Percentiles rank a stretch among this genome's conserved stretches.
phyloP scores from a whole-genome alignment of 148 eudicot genomes.

The Dianthus caryophyllus region DNA sequence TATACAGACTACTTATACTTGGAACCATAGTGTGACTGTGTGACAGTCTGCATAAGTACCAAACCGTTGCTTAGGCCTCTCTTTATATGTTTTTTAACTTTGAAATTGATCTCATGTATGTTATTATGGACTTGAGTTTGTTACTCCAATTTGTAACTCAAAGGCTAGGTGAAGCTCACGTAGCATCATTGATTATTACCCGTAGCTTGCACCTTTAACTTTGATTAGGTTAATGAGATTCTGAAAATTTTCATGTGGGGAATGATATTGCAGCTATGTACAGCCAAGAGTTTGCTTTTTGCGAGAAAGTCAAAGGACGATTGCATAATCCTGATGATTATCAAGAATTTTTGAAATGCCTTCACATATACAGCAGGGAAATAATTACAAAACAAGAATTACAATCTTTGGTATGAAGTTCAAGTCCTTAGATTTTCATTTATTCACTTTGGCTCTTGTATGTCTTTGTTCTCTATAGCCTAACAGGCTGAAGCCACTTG shows the following conservation, averaged over 20 bases:
- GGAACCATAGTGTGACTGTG: not conserved
- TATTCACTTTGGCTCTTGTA: not conserved
- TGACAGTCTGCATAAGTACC: no score
- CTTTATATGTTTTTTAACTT: no score
- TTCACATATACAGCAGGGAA: slow-evolving; percentile 89
- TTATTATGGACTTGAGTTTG: not conserved
- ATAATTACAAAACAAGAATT: slow-evolving; percentile 81
- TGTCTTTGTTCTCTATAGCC: not conserved
- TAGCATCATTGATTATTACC: not conserved
- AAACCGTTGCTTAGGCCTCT: no score
- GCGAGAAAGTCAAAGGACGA: slow-evolving; percentile 90
- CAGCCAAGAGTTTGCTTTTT: slow-evolving; percentile 73
- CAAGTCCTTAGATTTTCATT: not conserved
- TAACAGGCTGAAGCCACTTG: no score
- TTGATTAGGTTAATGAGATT: not conserved
- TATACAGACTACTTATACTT: not conserved
- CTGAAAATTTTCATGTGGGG: slow-evolving; percentile 9
- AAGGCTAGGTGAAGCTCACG: no score
- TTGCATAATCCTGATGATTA: slow-evolving; percentile 69
- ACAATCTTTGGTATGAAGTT: slow-evolving; percentile 63
- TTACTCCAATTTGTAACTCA: no score
- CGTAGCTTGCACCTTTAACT: not conserved
- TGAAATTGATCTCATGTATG: not conserved
- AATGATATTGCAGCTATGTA: slow-evolving; percentile 51
- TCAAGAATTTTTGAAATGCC: slow-evolving; percentile 92